phyloP scores from a whole-genome alignment of 305 asterid species.

The Euphrasia arctica region DNA sequence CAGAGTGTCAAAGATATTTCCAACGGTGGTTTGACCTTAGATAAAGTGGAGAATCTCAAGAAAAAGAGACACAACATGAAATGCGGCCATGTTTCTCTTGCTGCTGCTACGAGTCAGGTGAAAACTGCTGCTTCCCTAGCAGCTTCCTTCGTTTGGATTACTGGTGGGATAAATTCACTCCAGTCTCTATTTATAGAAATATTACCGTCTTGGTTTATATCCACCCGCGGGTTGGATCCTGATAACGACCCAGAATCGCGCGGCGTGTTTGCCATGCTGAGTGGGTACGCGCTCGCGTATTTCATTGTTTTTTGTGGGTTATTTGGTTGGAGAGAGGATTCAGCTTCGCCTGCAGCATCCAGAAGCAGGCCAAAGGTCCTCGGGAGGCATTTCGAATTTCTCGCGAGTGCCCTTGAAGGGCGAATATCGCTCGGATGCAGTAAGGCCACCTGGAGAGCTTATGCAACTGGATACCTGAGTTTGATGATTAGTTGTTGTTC shows the following conservation, averaged over 20 bases:
- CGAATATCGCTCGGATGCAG: conserved; percentile 84
- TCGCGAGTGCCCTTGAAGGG: conserved; percentile 77
- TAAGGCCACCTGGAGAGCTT: conserved; percentile 74
- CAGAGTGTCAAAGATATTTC: conserved; percentile 71
- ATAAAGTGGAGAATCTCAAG: conserved; percentile 57
- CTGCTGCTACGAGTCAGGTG: conserved; percentile 67
- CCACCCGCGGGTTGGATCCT: conserved; percentile 44
- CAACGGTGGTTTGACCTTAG: conserved; percentile 52
- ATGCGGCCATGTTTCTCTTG: conserved; percentile 84
- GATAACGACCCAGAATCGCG: conserved; percentile 35
- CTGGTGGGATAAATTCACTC: conserved; percentile 67
- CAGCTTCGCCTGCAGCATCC: conserved; percentile 51
- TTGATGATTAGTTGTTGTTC: conserved; percentile 85
- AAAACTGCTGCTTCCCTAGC: conserved; percentile 82
- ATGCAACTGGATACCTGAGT: conserved; percentile 62
- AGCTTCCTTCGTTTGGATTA: conserved; percentile 84
- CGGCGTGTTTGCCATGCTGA: conserved; percentile 68
- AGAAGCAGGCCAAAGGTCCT: conserved; percentile 50
- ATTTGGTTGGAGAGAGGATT: conserved; percentile 87
- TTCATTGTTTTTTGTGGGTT: conserved; percentile 58
- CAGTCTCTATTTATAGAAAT: conserved; percentile 72
- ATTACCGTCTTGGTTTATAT: conserved; percentile 86
- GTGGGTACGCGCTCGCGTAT: conserved; percentile 84
- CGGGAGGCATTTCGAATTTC: conserved; percentile 62
- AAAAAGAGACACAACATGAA: conserved; percentile 50